Evolutionary conservation across 1,139 yeast species (phyloP), one percentile per base, ranked within the genome.

Genomic region (Lodderomyces elongisporus): DNA sequence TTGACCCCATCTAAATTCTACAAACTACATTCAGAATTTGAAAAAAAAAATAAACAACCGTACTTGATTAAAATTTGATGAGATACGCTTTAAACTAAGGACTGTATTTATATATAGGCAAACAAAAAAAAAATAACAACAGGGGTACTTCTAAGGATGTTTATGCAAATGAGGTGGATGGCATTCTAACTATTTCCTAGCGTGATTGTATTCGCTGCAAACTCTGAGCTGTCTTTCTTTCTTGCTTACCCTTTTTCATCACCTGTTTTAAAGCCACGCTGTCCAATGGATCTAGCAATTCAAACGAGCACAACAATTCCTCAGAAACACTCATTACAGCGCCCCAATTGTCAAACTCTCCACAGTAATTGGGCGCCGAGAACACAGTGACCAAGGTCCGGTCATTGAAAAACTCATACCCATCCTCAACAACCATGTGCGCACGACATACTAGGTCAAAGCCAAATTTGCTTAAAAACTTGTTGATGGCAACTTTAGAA

Each of bases 311-410:
- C 41, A 91, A 65, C 43, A 91, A 66, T 48, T 88, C 96, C 46
- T 91, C 96, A 45, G 85, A 79, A 13, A 91, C 97, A 48, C 94
- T 79, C 98, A 91, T 91, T 2, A 91, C 96, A 0, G 97, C 97
- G 15, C 97, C 98, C 96, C 96, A 91, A 54, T 91, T 91, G 56
- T 91, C 97, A 51, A 91, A 91, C 58, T 91, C 98, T 25, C 98
- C 97, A 62, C 98, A 91, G 55, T 91, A 91, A 58, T 91, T 91
- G 2, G 98, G 97, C 1, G 98, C 98, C 36, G 88, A 78, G 56
- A 91, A 91, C 10, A 91, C 96, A 0, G 98, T 91, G 4, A 91
- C 97, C 42, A 91, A 67, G 17, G 95, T 84, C 35, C 95, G 72
- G 56, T 89, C 96, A 55, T 89, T 89, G 63, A 91, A 91, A 56